These are phyloP conservation scores for Calonectria multiphialidica DNA, from an alignment of 2,329 filamentous ascomycete genomes.

Conservation along the genomic window DNA sequence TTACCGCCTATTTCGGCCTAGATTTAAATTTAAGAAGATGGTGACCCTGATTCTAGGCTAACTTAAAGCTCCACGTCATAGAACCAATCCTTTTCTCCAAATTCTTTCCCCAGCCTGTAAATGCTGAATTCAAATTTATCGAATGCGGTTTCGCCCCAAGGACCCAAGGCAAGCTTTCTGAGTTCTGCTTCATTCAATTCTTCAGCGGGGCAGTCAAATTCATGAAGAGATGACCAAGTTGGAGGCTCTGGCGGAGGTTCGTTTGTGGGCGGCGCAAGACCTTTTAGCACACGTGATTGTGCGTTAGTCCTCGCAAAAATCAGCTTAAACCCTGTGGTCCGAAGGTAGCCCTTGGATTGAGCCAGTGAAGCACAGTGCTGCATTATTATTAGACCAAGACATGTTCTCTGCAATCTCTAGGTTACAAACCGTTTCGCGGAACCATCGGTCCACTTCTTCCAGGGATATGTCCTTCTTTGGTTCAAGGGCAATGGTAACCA, in stretches of 20 bases:
- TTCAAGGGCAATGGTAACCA: not conserved
- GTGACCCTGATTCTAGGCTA: too few relatives aligned
- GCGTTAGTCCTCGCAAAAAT: not conserved
- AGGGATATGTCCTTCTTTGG: not conserved
- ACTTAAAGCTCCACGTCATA: not conserved
- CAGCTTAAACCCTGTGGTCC: not conserved
- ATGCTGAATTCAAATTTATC: not conserved
- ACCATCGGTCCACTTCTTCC: not conserved
- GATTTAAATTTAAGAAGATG: not conserved
- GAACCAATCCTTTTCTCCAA: slow-evolving; percentile 2
- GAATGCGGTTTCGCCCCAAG: not conserved
- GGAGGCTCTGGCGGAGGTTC: not conserved
- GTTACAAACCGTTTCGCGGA: not conserved
- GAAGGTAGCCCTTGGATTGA: not conserved
- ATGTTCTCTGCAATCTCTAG: not conserved
- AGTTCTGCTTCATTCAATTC: not conserved
- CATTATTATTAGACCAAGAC: not conserved
- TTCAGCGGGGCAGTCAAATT: not conserved
- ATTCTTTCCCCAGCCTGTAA: not conserved
- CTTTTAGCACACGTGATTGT: not conserved
- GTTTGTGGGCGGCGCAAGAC: not conserved
- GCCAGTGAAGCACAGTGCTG: not conserved
- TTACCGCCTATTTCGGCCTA: too few relatives aligned
- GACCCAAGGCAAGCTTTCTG: not conserved
- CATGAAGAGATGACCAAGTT: not conserved